Base-by-base conservation (phyloP, 2,329 filamentous ascomycete species). In the Capronia americana region DNA sequence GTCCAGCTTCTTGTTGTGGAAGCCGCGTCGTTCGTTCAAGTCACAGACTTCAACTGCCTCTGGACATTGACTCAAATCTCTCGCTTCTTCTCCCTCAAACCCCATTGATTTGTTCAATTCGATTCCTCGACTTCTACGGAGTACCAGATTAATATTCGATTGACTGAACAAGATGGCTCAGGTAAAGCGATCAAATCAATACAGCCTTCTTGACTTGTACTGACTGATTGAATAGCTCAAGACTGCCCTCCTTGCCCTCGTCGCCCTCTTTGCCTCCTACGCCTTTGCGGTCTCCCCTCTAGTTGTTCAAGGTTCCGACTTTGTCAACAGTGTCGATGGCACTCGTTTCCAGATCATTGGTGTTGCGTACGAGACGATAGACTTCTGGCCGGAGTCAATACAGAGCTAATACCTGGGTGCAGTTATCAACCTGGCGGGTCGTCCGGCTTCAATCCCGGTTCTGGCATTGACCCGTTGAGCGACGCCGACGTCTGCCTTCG, bases 391-490 rank as follows among this genome's bases (percentile, higher is more conserved):
- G n/a, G 46, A 57, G 14, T 20, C 58, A 62, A 24, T 24, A 51
- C 20, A 34, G 30, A 54, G 44, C 70, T 72, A 57, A 73, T 61
- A 41, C 12, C 24, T 17, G 38, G n/a, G 24, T 61, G 70, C 72
- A 85, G 83, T 71, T 87, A 87, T 76, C 87, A 89, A 74, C 87
- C 87, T 24, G 87, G 87, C 72, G 87, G 87, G 69, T 82, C 86
- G 64, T 82, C 81, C 61, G 86, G 81, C 63, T 88, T 87, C 77
- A 82, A 83, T 68, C 80, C 81, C 11, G 76, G 79, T 17, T 75
- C 77, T 32, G 78, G 78, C 46, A 66, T 77, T 46, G 87, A 90
- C 74, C 84, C 86, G 34, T 77, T 90, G 66, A 86, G 81, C 73
- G 81, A 89, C 73, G 80, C 77, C n/a, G 81, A 82, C 12, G 78